Conservation (phyloP, 306 rosid genomes). For the Erythrophleum fordii region DNA sequence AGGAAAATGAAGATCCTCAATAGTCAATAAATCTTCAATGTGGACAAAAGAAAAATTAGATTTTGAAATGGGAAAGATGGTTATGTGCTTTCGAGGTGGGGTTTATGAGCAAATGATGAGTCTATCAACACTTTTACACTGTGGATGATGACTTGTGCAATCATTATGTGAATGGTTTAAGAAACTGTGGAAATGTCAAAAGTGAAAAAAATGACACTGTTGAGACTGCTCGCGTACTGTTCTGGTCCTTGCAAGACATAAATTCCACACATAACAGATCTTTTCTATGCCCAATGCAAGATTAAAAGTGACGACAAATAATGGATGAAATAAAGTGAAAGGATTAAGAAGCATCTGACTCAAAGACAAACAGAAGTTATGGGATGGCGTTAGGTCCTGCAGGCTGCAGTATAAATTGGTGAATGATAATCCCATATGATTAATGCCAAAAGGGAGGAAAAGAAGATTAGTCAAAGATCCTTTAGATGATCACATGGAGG, state of each 20-base stretch:
- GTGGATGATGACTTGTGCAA: neutral
- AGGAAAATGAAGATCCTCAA: neutral
- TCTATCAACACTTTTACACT: neutral
- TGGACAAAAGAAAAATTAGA: neutral
- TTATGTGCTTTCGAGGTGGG: neutral
- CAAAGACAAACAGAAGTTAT: neutral
- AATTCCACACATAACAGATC: neutral
- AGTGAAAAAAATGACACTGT: slow-evolving; percentile 6
- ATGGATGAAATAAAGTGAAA: neutral
- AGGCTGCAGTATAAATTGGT: neutral
- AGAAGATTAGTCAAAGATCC: slow-evolving; percentile 55
- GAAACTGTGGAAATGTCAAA: slow-evolving; percentile 14
- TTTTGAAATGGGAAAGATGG: neutral
- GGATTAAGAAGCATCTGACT: slow-evolving; percentile 15
- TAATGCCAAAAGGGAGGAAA: slow-evolving; percentile 6
- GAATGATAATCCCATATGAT: slow-evolving; percentile 11
- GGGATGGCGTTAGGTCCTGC: neutral
- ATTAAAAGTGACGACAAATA: neutral
- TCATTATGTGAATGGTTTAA: neutral
- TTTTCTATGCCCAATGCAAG: neutral
- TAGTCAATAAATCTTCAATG: neutral
- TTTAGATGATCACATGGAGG: slow-evolving; percentile 24
- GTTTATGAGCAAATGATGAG: slow-evolving; percentile 17
- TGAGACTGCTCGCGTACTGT: neutral
- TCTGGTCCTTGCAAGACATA: slow-evolving; percentile 17